Evolutionary conservation across 495 filamentous ascomycete species (phyloP).

Genomic region (Trypethelium eluteriae): DNA sequence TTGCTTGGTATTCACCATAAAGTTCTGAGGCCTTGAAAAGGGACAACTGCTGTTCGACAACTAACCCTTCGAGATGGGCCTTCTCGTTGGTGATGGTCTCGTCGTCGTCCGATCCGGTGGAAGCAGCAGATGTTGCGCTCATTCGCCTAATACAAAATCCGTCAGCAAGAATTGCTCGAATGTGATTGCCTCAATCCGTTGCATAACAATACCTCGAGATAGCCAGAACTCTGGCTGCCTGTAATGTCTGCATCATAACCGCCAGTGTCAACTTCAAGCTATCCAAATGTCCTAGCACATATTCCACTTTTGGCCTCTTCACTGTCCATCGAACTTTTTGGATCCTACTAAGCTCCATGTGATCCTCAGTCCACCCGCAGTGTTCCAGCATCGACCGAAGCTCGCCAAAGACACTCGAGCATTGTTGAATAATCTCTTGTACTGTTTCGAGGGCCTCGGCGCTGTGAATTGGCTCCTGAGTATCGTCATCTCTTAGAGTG

Average conservation of each 20-base stretch:
- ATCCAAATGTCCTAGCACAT: conserved; percentile 7
- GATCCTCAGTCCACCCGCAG: background rate
- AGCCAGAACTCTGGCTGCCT: background rate
- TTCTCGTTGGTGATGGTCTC: conserved; percentile 1
- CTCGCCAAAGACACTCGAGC: conserved; percentile 1
- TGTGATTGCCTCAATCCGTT: background rate
- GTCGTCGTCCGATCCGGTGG: background rate
- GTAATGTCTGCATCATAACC: conserved; percentile 9
- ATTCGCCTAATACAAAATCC: background rate
- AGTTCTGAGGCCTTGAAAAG: background rate
- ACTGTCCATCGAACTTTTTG: conserved; percentile 9
- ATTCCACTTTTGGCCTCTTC: conserved; percentile 4
- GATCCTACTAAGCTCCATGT: background rate
- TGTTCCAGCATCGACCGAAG: conserved; percentile 1
- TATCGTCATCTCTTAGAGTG: background rate
- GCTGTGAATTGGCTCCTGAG: background rate
- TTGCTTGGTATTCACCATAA: conserved; percentile 2
- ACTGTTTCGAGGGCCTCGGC: conserved; percentile 2
- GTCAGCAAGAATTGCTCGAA: background rate
- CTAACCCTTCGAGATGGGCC: background rate
- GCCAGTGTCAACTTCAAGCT: conserved; percentile 11
- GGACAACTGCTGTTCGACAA: background rate
- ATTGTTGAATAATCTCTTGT: conserved; percentile 3
- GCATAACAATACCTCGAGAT: background rate
- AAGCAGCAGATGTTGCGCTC: background rate